Percentiles rank a stretch among this genome's conserved stretches.
Conservation (phyloP, 2,329 filamentous ascomycete species). For the Aspergillus quadricinctus region DNA sequence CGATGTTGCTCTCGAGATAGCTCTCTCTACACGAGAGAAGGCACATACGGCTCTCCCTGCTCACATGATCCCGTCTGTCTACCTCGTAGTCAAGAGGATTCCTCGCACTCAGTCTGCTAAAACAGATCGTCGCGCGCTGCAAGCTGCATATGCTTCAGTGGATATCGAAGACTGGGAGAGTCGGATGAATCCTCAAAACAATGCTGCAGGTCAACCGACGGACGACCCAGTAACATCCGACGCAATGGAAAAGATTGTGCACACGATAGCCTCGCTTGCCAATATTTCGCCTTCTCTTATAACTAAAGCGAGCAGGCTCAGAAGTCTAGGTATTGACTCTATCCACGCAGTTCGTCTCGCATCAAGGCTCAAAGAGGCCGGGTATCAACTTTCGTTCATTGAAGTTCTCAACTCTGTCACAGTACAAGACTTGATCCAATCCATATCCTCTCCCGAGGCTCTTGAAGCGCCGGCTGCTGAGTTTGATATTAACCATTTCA, state of each 20-base stretch:
- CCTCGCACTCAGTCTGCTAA: conserved; percentile 31
- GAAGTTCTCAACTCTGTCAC: conserved; percentile 27
- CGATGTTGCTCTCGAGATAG: conserved; percentile 17
- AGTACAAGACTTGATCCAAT: conserved; percentile 22
- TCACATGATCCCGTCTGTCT: conserved; percentile 33
- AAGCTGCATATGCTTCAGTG: conserved; percentile 20
- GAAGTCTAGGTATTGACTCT: conserved; percentile 29
- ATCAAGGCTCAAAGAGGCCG: conserved; percentile 21
- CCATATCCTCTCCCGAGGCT: background rate
- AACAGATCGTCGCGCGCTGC: conserved; percentile 27
- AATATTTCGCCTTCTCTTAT: conserved; percentile 18
- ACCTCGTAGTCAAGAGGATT: conserved; percentile 25
- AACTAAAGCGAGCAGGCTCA: conserved; percentile 18
- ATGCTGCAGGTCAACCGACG: background rate
- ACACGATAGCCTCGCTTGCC: conserved; percentile 19
- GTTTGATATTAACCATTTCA: conserved; percentile 21
- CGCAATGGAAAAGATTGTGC: conserved; percentile 11
- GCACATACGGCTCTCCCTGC: conserved; percentile 21
- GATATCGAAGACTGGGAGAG: conserved; percentile 27
- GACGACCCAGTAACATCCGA: background rate
- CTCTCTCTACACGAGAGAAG: conserved; percentile 17
- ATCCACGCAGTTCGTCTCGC: conserved; percentile 29
- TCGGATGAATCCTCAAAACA: conserved; percentile 15
- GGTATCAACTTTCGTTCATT: conserved; percentile 23
- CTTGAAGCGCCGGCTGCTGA: background rate